Evolutionary conservation across 139 green algal species (phyloP), one percentile per base, ranked within the genome.

Genomic region (Chlamydomonas incerta): DNA sequence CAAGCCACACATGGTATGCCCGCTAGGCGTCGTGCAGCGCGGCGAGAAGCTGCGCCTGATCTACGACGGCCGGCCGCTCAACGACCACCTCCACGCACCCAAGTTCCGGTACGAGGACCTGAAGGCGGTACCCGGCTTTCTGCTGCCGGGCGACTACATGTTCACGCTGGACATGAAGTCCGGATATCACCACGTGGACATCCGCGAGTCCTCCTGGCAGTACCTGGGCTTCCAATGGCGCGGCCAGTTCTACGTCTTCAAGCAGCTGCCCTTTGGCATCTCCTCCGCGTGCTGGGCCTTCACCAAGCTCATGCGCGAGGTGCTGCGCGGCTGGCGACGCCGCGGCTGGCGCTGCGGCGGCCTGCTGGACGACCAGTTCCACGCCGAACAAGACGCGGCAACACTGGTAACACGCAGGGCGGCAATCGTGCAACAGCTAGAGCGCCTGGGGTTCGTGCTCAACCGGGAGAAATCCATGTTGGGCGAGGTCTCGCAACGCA

Each of bases 171-270:
- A 82, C 35, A 24, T 82, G 9, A 82, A 82, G 57, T 41, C 23
- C 58, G 74, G 74, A n/a, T 82, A 82, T 58, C 74, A 82, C 34
- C 74, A 82, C 33, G 23, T 82, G 4, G 74, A 82, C 57, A 57
- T 82, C 24, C 8, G 11, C 1, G 24, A 82, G 58, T 3, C 23
- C 57, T 34, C 6, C 57, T 82, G 74, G 74, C 1, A 57, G 10
- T 82, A 82, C 74, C 28, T 82, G 4, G 74, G 74, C 35, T 82
- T 82, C 24, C 3, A 24, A 1, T 82, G 74, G 74, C 57, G 57
- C 10, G 57, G 74, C 20, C 3, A 33, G 21, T 72, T 71, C 57
- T 82, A 82, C 57, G 74, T n/a, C n/a, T n/a, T n/a, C n/a, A n/a
- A n/a, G n/a, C n/a, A n/a, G n/a, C n/a, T n/a, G n/a, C n/a, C n/a